phyloP scores from a whole-genome alignment of 176 grass and related monocot species.

The Calamus simplicifolius region DNA sequence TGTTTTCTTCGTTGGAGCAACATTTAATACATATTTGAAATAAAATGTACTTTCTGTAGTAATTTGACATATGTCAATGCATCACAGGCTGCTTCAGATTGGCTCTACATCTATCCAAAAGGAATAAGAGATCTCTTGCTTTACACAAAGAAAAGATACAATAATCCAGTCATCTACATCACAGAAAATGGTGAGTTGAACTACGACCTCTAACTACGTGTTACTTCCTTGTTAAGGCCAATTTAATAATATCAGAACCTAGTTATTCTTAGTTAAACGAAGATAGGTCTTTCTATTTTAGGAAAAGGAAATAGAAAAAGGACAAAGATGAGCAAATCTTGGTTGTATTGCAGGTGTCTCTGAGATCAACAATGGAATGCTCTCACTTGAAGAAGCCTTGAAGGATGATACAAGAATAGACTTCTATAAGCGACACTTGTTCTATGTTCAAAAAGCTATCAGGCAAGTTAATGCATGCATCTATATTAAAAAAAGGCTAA shows the following conservation, averaged over 20 bases:
- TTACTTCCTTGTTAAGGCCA: too few species aligned
- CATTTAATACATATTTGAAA: too few species aligned
- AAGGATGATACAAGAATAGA: constrained; percentile 10
- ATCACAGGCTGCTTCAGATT: constrained; percentile 14
- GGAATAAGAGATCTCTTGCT: constrained; percentile 45
- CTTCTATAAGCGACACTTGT: neutral
- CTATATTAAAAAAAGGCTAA: too few species aligned
- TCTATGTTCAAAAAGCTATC: constrained; percentile 1
- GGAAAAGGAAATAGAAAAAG: too few species aligned
- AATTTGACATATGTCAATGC: too few species aligned
- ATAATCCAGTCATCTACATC: constrained; percentile 13
- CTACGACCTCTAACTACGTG: neutral
- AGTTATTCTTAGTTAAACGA: too few species aligned
- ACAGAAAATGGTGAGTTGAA: constrained; percentile 9
- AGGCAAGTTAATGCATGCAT: neutral
- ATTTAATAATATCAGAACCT: too few species aligned
- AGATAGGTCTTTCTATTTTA: too few species aligned
- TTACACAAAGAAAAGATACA: constrained; percentile 45
- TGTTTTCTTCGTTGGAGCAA: too few species aligned
- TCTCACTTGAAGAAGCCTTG: constrained; percentile 4
- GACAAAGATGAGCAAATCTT: too few species aligned
- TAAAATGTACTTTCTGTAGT: too few species aligned
- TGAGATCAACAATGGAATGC: neutral
- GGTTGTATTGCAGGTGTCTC: neutral
- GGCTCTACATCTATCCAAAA: constrained; percentile 36